Base-by-base conservation (phyloP, 2,329 filamentous ascomycete genomes). In the Penicillium capsulatum region DNA sequence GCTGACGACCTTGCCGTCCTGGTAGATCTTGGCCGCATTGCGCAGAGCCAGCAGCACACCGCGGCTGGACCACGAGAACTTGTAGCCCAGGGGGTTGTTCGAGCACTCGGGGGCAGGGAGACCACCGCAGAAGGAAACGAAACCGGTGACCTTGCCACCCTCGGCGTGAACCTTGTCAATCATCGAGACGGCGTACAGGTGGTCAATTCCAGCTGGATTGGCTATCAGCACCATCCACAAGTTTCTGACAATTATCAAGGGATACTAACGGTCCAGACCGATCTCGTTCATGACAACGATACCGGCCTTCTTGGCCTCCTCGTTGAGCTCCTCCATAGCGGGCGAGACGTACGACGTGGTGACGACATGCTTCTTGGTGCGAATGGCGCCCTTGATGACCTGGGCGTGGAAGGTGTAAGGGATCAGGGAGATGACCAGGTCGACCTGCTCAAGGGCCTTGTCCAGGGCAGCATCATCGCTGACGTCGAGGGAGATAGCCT, bases 211-310 rank as follows among this genome's bases (percentile, higher is more conserved):
- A 55, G 57, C 19, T 22, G 9, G 19, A 22, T 22, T 22, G 19
- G 9, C 5, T 22, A 22, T 22, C 5, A 22, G 19, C 19, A 22
- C 19, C 5, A 22, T 22, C 5, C 5, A 9, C 5, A 5, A 9
- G 5, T 5, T 22, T 22, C 19, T 9, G 5, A 5, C 9, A 22
- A 9, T 22, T 5, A 9, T 22, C n/a, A 22, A 5, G 19, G 19
- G 5, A 22, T 22, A 22, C 19, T 22, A 9, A 22, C 19, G 50
- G 39, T 53, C 48, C 15, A 44, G 61, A 47, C 88, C 88, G 61
- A 94, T 94, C 77, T 97, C 91, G 71, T 97, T 96, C 85, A 96
- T 90, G 63, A 96, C 90, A 8, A 88, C 94, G 63, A 96, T 96
- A 46, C 89, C 90, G 13, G 91, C 91, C 48, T 84, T 85, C 76